These are phyloP conservation scores for Trametopsis cervina DNA, from an alignment of 768 basidiomycete species.

Conservation along the genomic window DNA sequence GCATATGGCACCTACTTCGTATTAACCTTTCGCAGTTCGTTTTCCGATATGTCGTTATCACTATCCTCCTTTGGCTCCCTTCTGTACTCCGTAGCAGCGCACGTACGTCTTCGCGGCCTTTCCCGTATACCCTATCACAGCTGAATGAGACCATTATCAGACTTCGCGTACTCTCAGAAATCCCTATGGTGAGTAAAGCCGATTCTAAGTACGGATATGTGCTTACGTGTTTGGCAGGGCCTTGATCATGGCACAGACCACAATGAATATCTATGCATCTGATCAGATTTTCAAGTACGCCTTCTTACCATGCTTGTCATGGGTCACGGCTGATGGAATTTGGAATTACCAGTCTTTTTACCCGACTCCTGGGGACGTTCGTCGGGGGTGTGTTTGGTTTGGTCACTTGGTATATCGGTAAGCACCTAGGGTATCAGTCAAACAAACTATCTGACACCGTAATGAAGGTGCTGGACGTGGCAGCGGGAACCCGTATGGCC, in stretches of 20 bases:
- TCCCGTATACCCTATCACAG: background rate
- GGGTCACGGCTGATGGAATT: too few relatives aligned
- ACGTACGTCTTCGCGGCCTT: slow-evolving; percentile 25
- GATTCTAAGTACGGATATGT: background rate
- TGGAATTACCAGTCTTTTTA: slow-evolving; percentile 34
- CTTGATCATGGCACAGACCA: slow-evolving; percentile 55
- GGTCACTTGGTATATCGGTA: slow-evolving; percentile 43
- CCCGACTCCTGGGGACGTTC: slow-evolving; percentile 40
- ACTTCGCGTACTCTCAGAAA: slow-evolving; percentile 37
- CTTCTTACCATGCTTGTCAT: too few relatives aligned
- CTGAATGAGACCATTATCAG: slow-evolving; percentile 17
- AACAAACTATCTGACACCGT: background rate
- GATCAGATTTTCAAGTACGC: slow-evolving; percentile 48
- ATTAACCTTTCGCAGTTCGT: slow-evolving; percentile 31
- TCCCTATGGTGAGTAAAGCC: slow-evolving; percentile 34
- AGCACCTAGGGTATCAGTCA: background rate
- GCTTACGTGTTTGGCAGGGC: slow-evolving; percentile 30
- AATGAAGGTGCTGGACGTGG: slow-evolving; percentile 34
- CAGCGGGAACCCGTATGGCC: slow-evolving; percentile 47
- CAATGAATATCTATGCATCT: slow-evolving; percentile 46
- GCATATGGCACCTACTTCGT: too few relatives aligned
- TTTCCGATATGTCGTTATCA: slow-evolving; percentile 41
- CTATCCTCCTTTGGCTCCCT: slow-evolving; percentile 47
- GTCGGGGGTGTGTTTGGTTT: slow-evolving; percentile 42
- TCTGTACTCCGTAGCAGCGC: slow-evolving; percentile 35